Evolutionary conservation across 179 eudicot genomes (phyloP).

Genomic region (Amaranthus tricolor): DNA sequence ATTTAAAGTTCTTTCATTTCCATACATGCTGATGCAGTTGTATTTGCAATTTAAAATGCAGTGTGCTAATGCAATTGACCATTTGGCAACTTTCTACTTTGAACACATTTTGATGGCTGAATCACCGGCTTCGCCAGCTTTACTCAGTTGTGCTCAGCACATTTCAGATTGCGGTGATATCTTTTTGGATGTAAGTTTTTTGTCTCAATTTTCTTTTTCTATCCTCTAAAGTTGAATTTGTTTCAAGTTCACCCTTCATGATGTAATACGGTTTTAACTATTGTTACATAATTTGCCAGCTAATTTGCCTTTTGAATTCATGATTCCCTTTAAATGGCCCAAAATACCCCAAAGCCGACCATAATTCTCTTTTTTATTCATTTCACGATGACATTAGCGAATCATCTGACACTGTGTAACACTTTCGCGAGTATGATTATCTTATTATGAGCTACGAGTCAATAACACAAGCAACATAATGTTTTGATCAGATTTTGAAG

Average conservation of each 20-base stretch:
- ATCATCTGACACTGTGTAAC: too few species aligned
- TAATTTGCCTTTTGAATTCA: neutral
- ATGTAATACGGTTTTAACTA: neutral
- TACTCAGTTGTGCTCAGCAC: conserved; percentile 33
- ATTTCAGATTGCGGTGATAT: conserved; percentile 34
- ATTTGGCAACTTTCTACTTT: conserved; percentile 45
- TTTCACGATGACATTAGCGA: too few species aligned
- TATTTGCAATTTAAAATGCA: conserved; percentile 15
- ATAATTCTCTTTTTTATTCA: too few species aligned
- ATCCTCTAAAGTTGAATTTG: neutral
- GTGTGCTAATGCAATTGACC: conserved; percentile 43
- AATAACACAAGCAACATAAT: conserved; percentile 5
- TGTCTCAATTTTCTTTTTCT: neutral
- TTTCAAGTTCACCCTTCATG: neutral
- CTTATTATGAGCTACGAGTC: neutral
- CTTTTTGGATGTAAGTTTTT: conserved; percentile 32
- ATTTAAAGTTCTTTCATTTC: neutral
- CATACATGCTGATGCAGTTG: neutral
- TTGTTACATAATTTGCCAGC: neutral
- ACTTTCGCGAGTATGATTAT: neutral
- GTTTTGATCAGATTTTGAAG: conserved; percentile 34
- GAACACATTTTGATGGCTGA: conserved; percentile 36
- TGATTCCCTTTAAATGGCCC: too few species aligned
- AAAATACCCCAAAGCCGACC: too few species aligned
- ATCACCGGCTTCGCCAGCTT: conserved; percentile 31